phyloP scores from a whole-genome alignment of 2,329 filamentous ascomycete species.

The Aspergillus fumigatiaffinis region DNA sequence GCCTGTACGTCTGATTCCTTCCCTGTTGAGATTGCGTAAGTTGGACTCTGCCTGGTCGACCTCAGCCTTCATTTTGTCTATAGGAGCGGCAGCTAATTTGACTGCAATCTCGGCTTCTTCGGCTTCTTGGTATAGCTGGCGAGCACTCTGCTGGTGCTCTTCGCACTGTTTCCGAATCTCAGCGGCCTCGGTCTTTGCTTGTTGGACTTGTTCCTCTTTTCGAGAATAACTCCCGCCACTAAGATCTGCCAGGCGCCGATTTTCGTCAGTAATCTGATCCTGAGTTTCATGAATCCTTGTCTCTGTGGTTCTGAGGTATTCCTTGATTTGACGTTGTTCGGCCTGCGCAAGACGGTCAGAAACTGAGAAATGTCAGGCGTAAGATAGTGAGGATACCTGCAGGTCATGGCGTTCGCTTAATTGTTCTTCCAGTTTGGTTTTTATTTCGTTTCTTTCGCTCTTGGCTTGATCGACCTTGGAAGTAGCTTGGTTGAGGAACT shows the following conservation, averaged over 20 bases:
- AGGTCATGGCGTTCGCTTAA: slow-evolving; percentile 53
- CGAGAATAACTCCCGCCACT: slow-evolving; percentile 66
- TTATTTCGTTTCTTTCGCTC: slow-evolving; percentile 47
- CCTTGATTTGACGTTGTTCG: slow-evolving; percentile 63
- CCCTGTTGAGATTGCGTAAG: slow-evolving; percentile 52
- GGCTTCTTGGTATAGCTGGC: slow-evolving; percentile 33
- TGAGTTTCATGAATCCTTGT: slow-evolving; percentile 39
- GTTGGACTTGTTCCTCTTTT: slow-evolving; percentile 57
- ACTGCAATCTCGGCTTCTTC: slow-evolving; percentile 32
- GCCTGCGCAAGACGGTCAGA: slow-evolving; percentile 41
- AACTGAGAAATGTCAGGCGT: neutral
- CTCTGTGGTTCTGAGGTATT: slow-evolving; percentile 53
- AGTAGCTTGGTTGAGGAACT: slow-evolving; percentile 43
- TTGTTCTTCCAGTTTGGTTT: slow-evolving; percentile 51
- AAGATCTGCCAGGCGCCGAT: slow-evolving; percentile 58
- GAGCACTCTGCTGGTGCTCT: slow-evolving; percentile 36
- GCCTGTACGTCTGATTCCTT: slow-evolving; percentile 58
- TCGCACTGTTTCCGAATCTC: slow-evolving; percentile 43
- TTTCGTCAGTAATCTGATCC: slow-evolving; percentile 46
- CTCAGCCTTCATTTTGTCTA: slow-evolving; percentile 50
- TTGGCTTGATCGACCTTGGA: slow-evolving; percentile 42
- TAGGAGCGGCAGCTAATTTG: slow-evolving; percentile 18
- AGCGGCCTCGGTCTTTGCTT: slow-evolving; percentile 51
- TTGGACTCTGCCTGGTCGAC: slow-evolving; percentile 50
- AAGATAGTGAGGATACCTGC: slow-evolving; percentile 34